Evolutionary conservation across 2,329 filamentous ascomycete species (phyloP).

Genomic region (Fusarium tricinctum): DNA sequence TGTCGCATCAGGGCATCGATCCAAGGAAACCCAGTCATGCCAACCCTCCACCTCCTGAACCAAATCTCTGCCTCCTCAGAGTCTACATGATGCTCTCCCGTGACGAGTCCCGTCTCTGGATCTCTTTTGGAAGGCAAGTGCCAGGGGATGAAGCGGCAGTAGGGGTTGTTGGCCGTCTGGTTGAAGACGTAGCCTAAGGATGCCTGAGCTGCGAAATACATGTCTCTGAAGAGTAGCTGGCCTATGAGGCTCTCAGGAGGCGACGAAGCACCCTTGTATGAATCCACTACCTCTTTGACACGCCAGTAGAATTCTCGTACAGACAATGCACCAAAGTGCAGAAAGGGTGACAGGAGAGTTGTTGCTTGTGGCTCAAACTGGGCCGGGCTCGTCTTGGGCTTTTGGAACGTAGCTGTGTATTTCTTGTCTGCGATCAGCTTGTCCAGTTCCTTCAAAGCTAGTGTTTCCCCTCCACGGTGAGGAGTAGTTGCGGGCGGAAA

Average conservation of each 20-base stretch:
- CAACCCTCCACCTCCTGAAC: conserved; percentile 78
- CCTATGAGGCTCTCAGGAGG: conserved; percentile 79
- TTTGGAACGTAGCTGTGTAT: conserved; percentile 81
- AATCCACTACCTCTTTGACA: conserved; percentile 72
- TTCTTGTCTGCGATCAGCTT: conserved; percentile 72
- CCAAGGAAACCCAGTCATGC: conserved; percentile 82
- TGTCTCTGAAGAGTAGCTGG: conserved; percentile 82
- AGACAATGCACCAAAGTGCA: conserved; percentile 82
- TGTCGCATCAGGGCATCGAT: conserved; percentile 87
- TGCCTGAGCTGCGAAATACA: conserved; percentile 86
- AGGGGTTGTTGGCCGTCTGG: conserved; percentile 74
- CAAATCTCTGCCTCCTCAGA: conserved; percentile 71
- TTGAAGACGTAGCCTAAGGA: conserved; percentile 73
- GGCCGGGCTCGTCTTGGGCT: conserved; percentile 81
- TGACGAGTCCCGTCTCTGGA: conserved; percentile 61
- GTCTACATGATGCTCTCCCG: conserved; percentile 75
- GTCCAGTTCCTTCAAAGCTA: conserved; percentile 70
- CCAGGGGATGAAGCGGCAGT: conserved; percentile 84
- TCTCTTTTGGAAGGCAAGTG: conserved; percentile 75
- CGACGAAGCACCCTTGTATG: conserved; percentile 68
- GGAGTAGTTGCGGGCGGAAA: conserved; percentile 74
- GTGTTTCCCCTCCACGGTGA: conserved; percentile 78
- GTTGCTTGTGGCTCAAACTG: conserved; percentile 80
- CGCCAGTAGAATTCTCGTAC: conserved; percentile 80
- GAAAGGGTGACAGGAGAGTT: conserved; percentile 78